A percentile compares a stretch with the other conserved stretches of the same genome.
phyloP scores from a whole-genome alignment of 139 green algal genomes.

The Zygnema circumcarinatum region DNA sequence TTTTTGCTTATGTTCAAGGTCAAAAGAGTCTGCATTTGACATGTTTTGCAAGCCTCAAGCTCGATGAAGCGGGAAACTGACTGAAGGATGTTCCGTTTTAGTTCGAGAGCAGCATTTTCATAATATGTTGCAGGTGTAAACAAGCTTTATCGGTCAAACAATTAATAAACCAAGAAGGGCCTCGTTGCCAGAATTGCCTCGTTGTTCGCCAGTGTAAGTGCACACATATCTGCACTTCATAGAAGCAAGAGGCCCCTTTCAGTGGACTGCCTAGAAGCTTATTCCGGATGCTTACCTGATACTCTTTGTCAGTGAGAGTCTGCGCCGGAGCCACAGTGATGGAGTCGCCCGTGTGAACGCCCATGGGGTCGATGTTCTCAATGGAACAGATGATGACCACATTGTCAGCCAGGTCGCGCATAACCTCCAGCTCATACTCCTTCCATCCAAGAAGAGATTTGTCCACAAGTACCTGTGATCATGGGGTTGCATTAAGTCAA shows the following conservation, averaged over 20 bases:
- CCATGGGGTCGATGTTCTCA: constrained; percentile 99
- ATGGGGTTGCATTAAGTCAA: not conserved
- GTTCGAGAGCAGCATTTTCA: no score
- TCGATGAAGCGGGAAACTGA: no score
- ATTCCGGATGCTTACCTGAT: constrained; percentile 40
- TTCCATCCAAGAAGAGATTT: constrained; percentile 97
- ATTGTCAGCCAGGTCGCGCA: constrained; percentile 99
- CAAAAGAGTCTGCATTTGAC: no score
- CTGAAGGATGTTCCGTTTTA: no score
- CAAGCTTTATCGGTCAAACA: not conserved
- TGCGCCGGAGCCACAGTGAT: constrained; percentile 80
- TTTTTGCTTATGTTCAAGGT: no score
- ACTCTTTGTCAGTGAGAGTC: constrained; percentile 96
- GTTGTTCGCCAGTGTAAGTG: not conserved
- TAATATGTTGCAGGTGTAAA: not conserved
- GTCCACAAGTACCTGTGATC: constrained; percentile 82
- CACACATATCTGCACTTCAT: not conserved
- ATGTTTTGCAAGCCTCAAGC: no score
- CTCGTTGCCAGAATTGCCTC: not conserved
- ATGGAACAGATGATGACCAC: constrained; percentile 99
- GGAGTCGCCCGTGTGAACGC: constrained; percentile 93
- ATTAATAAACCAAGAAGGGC: not conserved
- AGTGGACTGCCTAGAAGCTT: not conserved
- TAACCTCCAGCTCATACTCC: constrained; percentile 95
- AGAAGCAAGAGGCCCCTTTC: not conserved